Percentiles rank a stretch among this genome's conserved stretches.
Conservation (phyloP, 1,284 basidiomycete species). For the Ustilago curta region DNA sequence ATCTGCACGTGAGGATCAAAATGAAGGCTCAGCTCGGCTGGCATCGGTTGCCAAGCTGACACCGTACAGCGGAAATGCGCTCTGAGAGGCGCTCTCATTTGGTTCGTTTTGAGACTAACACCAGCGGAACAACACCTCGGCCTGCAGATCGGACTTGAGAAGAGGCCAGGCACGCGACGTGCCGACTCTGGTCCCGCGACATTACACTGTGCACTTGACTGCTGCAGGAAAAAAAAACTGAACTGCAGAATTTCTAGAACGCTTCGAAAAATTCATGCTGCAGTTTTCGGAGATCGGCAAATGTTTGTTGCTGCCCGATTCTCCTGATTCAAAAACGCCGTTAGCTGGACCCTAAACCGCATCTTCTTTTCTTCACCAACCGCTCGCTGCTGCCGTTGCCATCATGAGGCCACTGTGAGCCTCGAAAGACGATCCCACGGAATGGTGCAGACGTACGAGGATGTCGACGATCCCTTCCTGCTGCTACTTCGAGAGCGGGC, state of each 20-base stretch:
- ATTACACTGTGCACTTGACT: too few relatives aligned
- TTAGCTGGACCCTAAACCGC: too few relatives aligned
- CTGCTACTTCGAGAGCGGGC: constrained; percentile 34
- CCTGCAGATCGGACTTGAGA: not conserved
- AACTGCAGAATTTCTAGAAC: too few relatives aligned
- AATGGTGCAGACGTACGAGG: not conserved
- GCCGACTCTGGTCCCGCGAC: not conserved
- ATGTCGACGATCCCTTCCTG: constrained; percentile 34
- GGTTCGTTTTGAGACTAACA: constrained; percentile 11
- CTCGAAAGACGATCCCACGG: not conserved
- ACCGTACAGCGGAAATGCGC: not conserved
- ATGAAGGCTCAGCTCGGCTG: too few relatives aligned
- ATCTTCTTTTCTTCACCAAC: too few relatives aligned
- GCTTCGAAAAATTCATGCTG: too few relatives aligned
- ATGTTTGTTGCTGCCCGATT: too few relatives aligned
- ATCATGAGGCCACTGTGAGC: not conserved
- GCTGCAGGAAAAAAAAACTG: constrained; percentile 1
- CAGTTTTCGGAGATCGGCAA: too few relatives aligned
- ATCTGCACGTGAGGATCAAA: too few relatives aligned
- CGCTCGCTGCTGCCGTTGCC: not conserved
- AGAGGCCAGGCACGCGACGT: constrained; percentile 11
- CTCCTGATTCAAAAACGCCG: too few relatives aligned
- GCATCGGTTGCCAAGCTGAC: too few relatives aligned
- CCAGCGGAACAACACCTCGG: constrained; percentile 7
- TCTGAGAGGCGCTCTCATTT: not conserved